A percentile compares a stretch with the other conserved stretches of the same genome.
phyloP scores from a whole-genome alignment of 2,329 filamentous ascomycete species.

The Lecanicillium sp. region DNA sequence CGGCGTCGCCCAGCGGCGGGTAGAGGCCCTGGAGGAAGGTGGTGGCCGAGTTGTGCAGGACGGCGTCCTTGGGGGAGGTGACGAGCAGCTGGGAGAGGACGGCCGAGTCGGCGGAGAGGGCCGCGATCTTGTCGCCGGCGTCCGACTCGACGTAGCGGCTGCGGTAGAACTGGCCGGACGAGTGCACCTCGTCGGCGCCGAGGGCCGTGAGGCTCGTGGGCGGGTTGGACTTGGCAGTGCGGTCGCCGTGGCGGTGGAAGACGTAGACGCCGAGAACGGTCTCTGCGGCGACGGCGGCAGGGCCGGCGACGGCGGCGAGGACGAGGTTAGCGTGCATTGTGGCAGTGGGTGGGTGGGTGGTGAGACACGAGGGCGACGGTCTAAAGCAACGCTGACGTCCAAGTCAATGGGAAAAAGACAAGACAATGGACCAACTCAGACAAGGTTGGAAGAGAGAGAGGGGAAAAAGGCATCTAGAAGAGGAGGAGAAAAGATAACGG shows the following conservation, averaged over 20 bases:
- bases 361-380: not conserved
- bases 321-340: conserved; percentile 37
- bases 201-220: conserved; percentile 71
- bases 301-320: conserved; percentile 32
- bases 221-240: conserved; percentile 68
- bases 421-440: not conserved
- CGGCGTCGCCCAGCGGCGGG: conserved; percentile 57
- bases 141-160: conserved; percentile 62
- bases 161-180: conserved; percentile 69
- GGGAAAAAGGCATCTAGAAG: not conserved
- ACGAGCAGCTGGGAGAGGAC: conserved; percentile 65
- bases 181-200: conserved; percentile 69
- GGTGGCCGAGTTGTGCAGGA: conserved; percentile 73
- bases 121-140: conserved; percentile 55
- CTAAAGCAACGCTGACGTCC: too few species aligned
- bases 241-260: conserved; percentile 86
- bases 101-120: conserved; percentile 61
- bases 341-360: conserved; percentile 2
- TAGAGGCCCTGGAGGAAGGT: conserved; percentile 84
- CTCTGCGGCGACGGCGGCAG: conserved; percentile 41
- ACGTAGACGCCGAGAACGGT: conserved; percentile 77
- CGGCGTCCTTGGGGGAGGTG: conserved; percentile 65
- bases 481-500: not conserved
- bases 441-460: not conserved
- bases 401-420: not conserved